Evolutionary conservation across 129 eudicot species (phyloP).

Genomic region (Chrysanthemum makinoi): DNA sequence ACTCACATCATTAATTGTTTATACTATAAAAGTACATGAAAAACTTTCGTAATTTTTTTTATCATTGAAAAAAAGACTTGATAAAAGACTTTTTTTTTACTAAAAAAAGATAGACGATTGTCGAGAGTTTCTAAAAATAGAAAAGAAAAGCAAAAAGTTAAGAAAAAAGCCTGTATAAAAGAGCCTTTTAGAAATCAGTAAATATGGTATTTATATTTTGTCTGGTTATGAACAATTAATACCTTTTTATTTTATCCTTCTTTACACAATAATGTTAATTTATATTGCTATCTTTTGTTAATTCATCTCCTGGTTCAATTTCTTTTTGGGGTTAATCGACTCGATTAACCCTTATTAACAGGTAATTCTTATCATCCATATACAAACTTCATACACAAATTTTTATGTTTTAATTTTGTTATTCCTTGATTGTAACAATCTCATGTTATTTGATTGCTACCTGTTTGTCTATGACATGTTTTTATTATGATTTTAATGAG

Average conservation of each 20-base stretch:
- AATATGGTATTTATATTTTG: too few relatives aligned
- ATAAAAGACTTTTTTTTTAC: too few relatives aligned
- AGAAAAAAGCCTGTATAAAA: too few relatives aligned
- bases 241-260: constrained; percentile 28
- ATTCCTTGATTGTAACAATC: neutral
- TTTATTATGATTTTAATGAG: neutral
- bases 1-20: too few relatives aligned
- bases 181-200: too few relatives aligned
- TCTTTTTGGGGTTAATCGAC: constrained; percentile 23
- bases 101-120: too few relatives aligned
- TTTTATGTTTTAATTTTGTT: neutral
- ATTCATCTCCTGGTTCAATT: neutral
- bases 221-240: too few relatives aligned
- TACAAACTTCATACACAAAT: neutral
- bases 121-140: too few relatives aligned
- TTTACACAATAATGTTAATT: neutral
- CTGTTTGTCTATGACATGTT: neutral
- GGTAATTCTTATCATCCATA: constrained; percentile 17
- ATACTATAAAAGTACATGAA: too few relatives aligned
- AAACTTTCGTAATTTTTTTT: too few relatives aligned
- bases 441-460: neutral
- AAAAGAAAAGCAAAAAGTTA: too few relatives aligned
- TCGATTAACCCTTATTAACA: constrained; percentile 21
- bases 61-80: too few relatives aligned
- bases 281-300: neutral